These are phyloP conservation scores for Aureobasidium zeae DNA, from an alignment of 2,329 filamentous ascomycete species.

Conservation along the genomic window DNA sequence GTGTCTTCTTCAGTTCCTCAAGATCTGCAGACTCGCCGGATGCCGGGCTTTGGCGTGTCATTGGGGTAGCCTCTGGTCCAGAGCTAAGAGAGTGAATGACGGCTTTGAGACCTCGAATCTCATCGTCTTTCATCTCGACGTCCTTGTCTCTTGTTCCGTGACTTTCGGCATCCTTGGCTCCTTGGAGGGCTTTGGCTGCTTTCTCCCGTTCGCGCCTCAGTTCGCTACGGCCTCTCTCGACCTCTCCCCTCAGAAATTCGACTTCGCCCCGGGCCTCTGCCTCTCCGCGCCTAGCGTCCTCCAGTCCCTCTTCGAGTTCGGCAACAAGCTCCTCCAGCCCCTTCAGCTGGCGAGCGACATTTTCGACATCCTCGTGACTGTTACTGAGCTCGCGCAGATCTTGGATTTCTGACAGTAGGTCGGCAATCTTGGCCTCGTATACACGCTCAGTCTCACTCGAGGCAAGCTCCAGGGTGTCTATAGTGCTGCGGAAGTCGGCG, in stretches of 20 bases:
- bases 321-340: constrained; percentile 93
- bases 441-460: constrained; percentile 92
- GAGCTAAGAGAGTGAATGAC: constrained; percentile 94
- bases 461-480: constrained; percentile 91
- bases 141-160: constrained; percentile 50
- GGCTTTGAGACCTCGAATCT: constrained; percentile 91
- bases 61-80: constrained; percentile 42
- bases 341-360: constrained; percentile 82
- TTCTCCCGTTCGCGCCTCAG: constrained; percentile 82
- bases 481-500: constrained; percentile 91
- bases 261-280: constrained; percentile 93
- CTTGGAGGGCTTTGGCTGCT: constrained; percentile 52
- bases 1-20: constrained; percentile 48
- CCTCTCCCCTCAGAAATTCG: constrained; percentile 88
- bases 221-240: constrained; percentile 83
- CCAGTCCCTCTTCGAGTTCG: constrained; percentile 90
- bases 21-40: constrained; percentile 20
- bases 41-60: constrained; percentile 11
- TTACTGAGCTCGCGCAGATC: constrained; percentile 66
- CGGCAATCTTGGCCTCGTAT: constrained; percentile 87
- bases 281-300: constrained; percentile 88
- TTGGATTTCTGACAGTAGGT: constrained; percentile 71
- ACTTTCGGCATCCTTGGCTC: constrained; percentile 33
- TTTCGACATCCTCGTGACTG: constrained; percentile 79
- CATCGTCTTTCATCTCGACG: constrained; percentile 88